Base-by-base conservation (phyloP, 2,329 filamentous ascomycete species). In the Coniochaeta prunicola region DNA sequence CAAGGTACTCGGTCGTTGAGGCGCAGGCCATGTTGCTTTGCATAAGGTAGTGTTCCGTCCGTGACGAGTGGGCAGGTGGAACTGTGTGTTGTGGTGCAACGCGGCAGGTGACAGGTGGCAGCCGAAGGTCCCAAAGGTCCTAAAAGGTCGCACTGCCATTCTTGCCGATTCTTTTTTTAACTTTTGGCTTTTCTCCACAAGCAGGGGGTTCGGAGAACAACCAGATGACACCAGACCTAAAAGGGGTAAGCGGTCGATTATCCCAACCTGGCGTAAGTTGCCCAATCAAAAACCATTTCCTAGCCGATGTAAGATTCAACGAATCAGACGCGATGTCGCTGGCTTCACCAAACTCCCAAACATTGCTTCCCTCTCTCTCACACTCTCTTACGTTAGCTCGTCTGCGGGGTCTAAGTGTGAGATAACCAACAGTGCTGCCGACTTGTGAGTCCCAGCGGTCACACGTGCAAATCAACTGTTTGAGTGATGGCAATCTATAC, bases 91-190 rank as follows among this genome's bases (percentile, higher is more conserved):
- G 19, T 7, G 38, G 10, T 26, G 40, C 38, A 42, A 21, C n/a
- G 19, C 2, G 19, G 21, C 21, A 45, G 40, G 40, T 45, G 8
- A 28, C 28, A 31, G 26, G 28, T 53, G 3, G n/a, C 24, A n/a
- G n/a, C 53, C 53, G 30, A 54, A 9, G 48, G n/a, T n/a, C 8
- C 7, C 2, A 34, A 34, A 26, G 53, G 45, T 50, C 45, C n/a
- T n/a, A n/a, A n/a, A 13, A 19, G 10, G 53, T 54, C 33, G 53
- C 53, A 54, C 53, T 26, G 53, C 53, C 53, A n/a, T 36, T 36
- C 53, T 19, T 31, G 17, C 50, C 33, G 17, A 21, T 36, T 36
- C 53, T 54, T 54, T 54, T 54, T 54, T 54, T 54, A 54, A 54
- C 30, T 54, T 54, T 53, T 54, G 30, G 19, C 53, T 54, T 34